Evolutionary conservation across 23 red algal species (phyloP).

Genomic region (Gracilaria domingensis): DNA sequence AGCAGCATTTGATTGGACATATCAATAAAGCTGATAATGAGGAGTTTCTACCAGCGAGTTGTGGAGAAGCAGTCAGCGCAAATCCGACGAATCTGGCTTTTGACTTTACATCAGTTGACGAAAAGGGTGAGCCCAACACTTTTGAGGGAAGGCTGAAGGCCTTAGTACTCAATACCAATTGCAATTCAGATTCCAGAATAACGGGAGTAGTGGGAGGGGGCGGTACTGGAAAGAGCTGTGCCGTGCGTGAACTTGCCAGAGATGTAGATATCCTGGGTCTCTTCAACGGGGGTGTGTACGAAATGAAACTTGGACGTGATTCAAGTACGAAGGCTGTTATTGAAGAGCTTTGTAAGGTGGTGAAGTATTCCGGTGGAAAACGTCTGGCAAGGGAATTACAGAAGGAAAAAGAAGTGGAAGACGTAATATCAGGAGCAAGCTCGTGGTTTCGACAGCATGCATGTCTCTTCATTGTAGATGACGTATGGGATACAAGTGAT

Average conservation of each 20-base stretch:
- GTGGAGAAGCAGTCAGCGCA: background rate
- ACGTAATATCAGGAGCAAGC: background rate
- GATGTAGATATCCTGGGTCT: background rate
- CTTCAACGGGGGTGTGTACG: background rate
- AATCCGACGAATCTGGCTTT: background rate
- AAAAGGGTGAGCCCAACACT: background rate
- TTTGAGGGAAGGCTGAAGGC: background rate
- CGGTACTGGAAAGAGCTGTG: constrained; percentile 5
- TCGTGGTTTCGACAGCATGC: background rate
- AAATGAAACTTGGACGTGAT: background rate
- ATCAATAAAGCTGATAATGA: background rate
- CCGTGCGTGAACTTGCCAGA: background rate
- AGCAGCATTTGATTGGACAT: background rate
- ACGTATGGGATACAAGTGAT: background rate
- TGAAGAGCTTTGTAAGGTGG: background rate
- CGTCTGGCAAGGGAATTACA: background rate
- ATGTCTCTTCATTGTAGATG: constrained; percentile 8
- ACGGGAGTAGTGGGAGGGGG: constrained; percentile 3
- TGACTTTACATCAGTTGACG: background rate
- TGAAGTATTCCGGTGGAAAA: background rate
- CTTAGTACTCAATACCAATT: background rate
- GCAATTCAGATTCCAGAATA: background rate
- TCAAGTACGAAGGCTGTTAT: background rate
- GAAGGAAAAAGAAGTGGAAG: background rate
- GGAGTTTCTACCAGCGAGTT: background rate